Evolutionary conservation across 768 basidiomycete genomes (phyloP).

Genomic region (Boletus reticulatus): DNA sequence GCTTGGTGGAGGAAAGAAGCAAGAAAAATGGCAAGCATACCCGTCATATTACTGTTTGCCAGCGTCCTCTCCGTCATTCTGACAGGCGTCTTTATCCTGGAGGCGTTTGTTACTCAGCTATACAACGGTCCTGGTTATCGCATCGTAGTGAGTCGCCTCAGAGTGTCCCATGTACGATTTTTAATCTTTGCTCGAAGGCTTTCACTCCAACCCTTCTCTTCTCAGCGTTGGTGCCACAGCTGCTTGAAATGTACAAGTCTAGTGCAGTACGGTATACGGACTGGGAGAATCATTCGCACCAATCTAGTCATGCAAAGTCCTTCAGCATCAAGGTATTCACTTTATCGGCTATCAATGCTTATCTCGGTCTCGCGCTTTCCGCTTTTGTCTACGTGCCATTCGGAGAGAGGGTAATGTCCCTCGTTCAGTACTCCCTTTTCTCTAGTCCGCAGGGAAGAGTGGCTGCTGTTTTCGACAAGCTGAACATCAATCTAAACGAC

Average conservation of each 20-base stretch:
- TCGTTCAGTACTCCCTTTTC: conserved; percentile 36
- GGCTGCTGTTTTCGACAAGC: conserved; percentile 20
- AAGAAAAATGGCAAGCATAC: conserved; percentile 64
- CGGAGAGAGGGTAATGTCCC: conserved; percentile 77
- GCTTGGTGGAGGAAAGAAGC: conserved; percentile 76
- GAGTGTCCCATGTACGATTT: not conserved
- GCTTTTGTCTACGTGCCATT: conserved; percentile 96
- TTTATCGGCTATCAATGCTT: conserved; percentile 85
- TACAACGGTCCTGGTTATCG: conserved; percentile 86
- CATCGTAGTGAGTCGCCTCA: conserved; percentile 58
- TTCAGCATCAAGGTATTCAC: conserved; percentile 91
- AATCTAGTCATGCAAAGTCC: conserved; percentile 71
- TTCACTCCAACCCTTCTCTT: conserved; percentile 86
- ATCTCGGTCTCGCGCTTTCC: conserved; percentile 87
- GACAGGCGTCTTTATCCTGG: conserved; percentile 81
- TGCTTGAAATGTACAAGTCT: conserved; percentile 70
- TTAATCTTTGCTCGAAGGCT: conserved; percentile 41
- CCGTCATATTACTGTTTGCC: conserved; percentile 73
- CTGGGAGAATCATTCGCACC: conserved; percentile 92
- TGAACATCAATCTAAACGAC: conserved; percentile 23
- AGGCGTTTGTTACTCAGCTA: conserved; percentile 85
- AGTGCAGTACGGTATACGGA: conserved; percentile 68
- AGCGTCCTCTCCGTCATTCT: conserved; percentile 65
- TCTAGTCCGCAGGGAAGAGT: conserved; percentile 14
- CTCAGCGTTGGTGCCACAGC: conserved; percentile 72